Evolutionary conservation across 306 rosid species (phyloP).

Genomic region (Vachellia pachyceras): DNA sequence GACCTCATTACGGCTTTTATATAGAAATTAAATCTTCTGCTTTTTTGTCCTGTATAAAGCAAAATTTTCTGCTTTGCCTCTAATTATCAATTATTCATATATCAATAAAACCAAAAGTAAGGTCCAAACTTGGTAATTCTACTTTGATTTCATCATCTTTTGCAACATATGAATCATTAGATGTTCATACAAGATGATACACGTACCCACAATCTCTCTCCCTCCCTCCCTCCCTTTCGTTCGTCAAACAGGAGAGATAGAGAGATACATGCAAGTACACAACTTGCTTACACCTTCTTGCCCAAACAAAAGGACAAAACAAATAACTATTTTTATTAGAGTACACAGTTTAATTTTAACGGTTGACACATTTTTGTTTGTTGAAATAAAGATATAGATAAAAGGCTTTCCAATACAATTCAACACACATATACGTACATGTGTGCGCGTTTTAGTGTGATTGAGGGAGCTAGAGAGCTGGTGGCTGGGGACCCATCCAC

Average conservation of each 20-base stretch:
- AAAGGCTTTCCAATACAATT: neutral
- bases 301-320: neutral
- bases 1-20: neutral
- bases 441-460: neutral
- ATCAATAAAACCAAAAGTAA: neutral
- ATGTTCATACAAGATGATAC: neutral
- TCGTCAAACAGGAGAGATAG: neutral
- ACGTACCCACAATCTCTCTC: too few species aligned
- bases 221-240: neutral
- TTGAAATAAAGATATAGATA: neutral
- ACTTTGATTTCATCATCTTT: neutral
- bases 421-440: neutral
- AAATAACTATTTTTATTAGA: neutral
- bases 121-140: neutral
- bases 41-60: neutral
- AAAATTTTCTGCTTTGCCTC: neutral
- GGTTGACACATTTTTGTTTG: neutral
- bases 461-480: slow-evolving; percentile 17
- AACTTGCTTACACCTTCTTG: neutral
- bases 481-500: slow-evolving; percentile 82
- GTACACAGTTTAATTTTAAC: neutral
- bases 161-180: neutral
- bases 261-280: neutral
- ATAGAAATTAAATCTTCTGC: neutral
- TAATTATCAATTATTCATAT: neutral